Evolutionary conservation across 257 asterid genomes (phyloP).

Genomic region (Asclepias syriaca): DNA sequence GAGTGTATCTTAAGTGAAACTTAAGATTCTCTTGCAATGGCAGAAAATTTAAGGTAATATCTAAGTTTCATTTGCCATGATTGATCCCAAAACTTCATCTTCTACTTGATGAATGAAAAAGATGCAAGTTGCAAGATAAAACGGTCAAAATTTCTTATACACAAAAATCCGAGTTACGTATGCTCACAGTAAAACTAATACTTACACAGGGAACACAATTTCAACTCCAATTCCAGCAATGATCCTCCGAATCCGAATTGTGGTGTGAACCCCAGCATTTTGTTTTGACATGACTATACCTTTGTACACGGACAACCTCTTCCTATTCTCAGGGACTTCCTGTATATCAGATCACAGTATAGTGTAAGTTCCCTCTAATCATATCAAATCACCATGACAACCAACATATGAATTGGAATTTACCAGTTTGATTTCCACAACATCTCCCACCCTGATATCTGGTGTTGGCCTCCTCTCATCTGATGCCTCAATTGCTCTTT

Average conservation of each 20-base stretch:
- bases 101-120: neutral
- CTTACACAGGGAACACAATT: slow-evolving; percentile 94
- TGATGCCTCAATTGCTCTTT: slow-evolving; percentile 74
- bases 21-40: neutral
- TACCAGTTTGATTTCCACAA: slow-evolving; percentile 90
- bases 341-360: slow-evolving; percentile 22
- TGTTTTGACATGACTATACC: slow-evolving; percentile 85
- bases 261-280: slow-evolving; percentile 96
- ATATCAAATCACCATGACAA: neutral
- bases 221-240: slow-evolving; percentile 96
- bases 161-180: neutral
- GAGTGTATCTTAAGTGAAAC: neutral
- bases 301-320: slow-evolving; percentile 70
- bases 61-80: neutral
- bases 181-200: slow-evolving; percentile 3
- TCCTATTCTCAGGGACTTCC: slow-evolving; percentile 87
- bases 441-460: slow-evolving; percentile 77
- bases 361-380: slow-evolving; percentile 11
- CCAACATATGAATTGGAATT: neutral
- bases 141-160: neutral
- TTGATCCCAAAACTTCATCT: neutral
- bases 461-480: slow-evolving; percentile 66
- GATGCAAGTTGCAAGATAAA: neutral
- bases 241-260: slow-evolving; percentile 78
- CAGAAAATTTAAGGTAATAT: neutral